Percentiles rank a stretch among this genome's conserved stretches.
Evolutionary conservation across 202 grass and related monocot genomes (phyloP).

Genomic region (Cymbopogon flexuosus): DNA sequence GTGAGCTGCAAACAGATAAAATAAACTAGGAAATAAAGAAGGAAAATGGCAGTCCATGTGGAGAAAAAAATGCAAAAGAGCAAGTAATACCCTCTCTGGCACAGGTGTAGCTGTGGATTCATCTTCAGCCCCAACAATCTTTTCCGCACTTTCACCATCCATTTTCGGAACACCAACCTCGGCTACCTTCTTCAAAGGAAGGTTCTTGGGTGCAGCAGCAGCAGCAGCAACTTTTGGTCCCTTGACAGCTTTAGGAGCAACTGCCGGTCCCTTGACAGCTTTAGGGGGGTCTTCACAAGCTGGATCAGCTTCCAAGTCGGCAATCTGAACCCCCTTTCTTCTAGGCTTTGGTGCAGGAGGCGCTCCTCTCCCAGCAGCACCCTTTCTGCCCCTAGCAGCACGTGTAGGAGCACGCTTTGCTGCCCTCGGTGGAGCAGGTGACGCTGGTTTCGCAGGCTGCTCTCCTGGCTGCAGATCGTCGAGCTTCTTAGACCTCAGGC

Average conservation of each 20-base stretch:
- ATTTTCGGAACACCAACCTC: constrained; percentile 46
- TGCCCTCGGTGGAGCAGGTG: constrained; percentile 40
- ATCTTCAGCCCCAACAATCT: constrained; percentile 61
- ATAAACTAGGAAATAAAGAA: constrained; percentile 6
- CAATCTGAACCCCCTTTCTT: constrained; percentile 36
- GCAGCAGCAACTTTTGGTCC: not conserved
- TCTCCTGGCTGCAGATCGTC: constrained; percentile 35
- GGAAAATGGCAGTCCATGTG: not conserved
- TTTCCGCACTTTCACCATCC: constrained; percentile 71
- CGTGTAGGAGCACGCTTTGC: constrained; percentile 42
- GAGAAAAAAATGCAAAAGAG: not conserved
- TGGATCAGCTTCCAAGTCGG: constrained; percentile 42
- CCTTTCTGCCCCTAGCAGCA: constrained; percentile 53
- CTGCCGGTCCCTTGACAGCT: constrained; percentile 25
- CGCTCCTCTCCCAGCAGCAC: constrained; percentile 37
- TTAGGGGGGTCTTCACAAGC: constrained; percentile 33
- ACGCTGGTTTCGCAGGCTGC: constrained; percentile 27
- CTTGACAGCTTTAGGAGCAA: constrained; percentile 35
- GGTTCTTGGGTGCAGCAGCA: constrained; percentile 36
- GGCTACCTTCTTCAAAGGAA: constrained; percentile 40
- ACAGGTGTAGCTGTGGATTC: constrained; percentile 52
- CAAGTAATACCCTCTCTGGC: constrained; percentile 63
- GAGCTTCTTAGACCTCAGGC: constrained; percentile 56
- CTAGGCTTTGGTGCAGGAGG: constrained; percentile 28
- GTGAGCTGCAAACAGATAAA: constrained; percentile 13